These are phyloP conservation scores for Syzygium oleosum DNA, from an alignment of 345 rosid genomes.

Conservation along the genomic window DNA sequence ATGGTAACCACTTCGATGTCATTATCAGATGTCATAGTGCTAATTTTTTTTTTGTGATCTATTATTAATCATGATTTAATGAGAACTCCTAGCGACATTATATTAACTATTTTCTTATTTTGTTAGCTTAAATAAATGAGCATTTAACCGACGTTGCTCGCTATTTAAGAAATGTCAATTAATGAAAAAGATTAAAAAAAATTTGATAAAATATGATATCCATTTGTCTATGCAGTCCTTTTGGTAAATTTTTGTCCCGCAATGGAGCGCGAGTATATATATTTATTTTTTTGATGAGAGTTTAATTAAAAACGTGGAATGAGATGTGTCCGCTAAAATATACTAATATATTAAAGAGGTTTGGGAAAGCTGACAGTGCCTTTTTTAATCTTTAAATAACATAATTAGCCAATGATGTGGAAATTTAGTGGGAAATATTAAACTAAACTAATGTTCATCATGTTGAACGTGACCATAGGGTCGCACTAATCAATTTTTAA, in stretches of 20 bases:
- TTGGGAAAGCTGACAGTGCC: neutral
- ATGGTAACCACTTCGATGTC: neutral
- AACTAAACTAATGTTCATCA: neutral
- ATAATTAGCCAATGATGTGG: neutral
- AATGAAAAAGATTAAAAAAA: neutral
- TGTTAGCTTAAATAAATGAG: neutral
- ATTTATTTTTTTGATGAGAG: neutral
- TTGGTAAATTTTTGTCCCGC: rapidly evolving
- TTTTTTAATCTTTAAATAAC: neutral
- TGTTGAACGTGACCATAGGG: neutral
- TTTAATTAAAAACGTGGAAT: neutral
- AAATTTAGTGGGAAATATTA: neutral
- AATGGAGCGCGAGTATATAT: neutral
- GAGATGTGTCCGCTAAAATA: neutral
- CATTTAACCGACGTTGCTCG: neutral
- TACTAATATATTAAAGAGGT: neutral
- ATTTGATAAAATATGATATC: neutral
- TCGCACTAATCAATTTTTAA: no score
- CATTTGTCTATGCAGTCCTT: neutral
- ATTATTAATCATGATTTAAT: neutral
- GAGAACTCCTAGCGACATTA: neutral
- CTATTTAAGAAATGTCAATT: neutral
- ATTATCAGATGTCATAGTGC: neutral
- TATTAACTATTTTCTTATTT: neutral
- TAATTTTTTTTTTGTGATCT: neutral